Evolutionary conservation across 2,329 filamentous ascomycete genomes (phyloP).

Genomic region (Cordyceps pruinosa): DNA sequence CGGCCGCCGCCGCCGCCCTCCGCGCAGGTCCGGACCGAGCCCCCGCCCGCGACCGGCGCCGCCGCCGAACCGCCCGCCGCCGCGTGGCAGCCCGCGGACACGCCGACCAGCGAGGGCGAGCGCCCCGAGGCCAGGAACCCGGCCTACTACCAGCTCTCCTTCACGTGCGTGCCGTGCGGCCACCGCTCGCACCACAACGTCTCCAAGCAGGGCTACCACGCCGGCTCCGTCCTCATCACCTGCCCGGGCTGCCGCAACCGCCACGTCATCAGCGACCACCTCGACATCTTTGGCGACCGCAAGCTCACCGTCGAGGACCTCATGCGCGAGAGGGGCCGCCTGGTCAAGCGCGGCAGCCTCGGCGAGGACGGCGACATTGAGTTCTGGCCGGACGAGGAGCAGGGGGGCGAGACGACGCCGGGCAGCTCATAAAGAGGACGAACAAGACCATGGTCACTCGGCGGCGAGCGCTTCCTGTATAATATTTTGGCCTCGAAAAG

Average conservation of each 20-base stretch:
- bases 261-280: constrained; percentile 87
- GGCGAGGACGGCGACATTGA: constrained; percentile 81
- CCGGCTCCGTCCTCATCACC: constrained; percentile 79
- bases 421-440: constrained; percentile 2
- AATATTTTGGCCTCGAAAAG: not conserved
- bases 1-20: constrained; percentile 20
- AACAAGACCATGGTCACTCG: not conserved
- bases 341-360: constrained; percentile 64
- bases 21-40: not conserved
- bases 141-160: constrained; percentile 79
- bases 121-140: constrained; percentile 31
- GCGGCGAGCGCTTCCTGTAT: not conserved
- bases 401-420: constrained; percentile 18
- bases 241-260: constrained; percentile 82
- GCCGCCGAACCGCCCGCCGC: not conserved
- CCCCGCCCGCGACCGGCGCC: not conserved
- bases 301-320: constrained; percentile 69
- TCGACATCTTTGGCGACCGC: constrained; percentile 68
- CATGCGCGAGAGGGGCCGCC: constrained; percentile 65
- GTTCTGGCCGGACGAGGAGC: constrained; percentile 71
- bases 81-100: constrained; percentile 14
- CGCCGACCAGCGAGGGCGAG: constrained; percentile 23
- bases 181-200: constrained; percentile 76
- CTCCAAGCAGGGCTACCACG: constrained; percentile 92
- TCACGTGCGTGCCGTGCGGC: constrained; percentile 85